phyloP scores from a whole-genome alignment of 108 stramenopile species.

The Discostella pseudostelligera region DNA sequence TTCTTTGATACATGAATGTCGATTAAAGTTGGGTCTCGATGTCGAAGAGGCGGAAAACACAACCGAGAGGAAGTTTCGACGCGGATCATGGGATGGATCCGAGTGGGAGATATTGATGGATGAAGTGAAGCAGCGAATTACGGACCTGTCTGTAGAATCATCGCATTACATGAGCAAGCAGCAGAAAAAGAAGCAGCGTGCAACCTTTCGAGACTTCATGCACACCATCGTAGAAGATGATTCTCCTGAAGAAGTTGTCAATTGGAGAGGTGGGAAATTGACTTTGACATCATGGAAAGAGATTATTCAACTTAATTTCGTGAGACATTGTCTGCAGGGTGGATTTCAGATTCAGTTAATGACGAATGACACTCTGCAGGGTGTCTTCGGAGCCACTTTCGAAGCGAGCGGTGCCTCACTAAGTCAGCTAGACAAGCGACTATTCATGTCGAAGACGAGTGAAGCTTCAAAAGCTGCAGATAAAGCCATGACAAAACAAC shows the following conservation, averaged over 20 bases:
- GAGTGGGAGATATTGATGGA: slow-evolving; percentile 78
- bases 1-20: slow-evolving; percentile 73
- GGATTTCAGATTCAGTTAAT: slow-evolving; percentile 81
- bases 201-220: slow-evolving; percentile 82
- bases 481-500: slow-evolving; percentile 58
- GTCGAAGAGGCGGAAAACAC: slow-evolving; percentile 52
- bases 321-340: slow-evolving; percentile 81
- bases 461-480: slow-evolving; percentile 74
- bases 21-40: slow-evolving; percentile 60
- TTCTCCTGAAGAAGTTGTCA: slow-evolving; percentile 50
- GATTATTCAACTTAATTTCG: slow-evolving; percentile 75
- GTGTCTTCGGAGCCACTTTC: slow-evolving; percentile 68
- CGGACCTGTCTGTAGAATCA: slow-evolving; percentile 67
- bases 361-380: slow-evolving; percentile 76
- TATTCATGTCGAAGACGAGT: slow-evolving; percentile 68
- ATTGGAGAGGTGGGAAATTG: slow-evolving; percentile 68
- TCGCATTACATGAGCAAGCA: slow-evolving; percentile 80
- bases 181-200: slow-evolving; percentile 75
- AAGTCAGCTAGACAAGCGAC: slow-evolving; percentile 78
- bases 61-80: slow-evolving; percentile 54
- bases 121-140: slow-evolving; percentile 72
- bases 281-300: slow-evolving; percentile 67
- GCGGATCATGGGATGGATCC: slow-evolving; percentile 81
- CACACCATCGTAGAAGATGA: slow-evolving; percentile 82
- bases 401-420: slow-evolving; percentile 29